Evolutionary conservation across 441 rosid genomes (phyloP).

Genomic region (Pelargonium myrrhifolium): DNA sequence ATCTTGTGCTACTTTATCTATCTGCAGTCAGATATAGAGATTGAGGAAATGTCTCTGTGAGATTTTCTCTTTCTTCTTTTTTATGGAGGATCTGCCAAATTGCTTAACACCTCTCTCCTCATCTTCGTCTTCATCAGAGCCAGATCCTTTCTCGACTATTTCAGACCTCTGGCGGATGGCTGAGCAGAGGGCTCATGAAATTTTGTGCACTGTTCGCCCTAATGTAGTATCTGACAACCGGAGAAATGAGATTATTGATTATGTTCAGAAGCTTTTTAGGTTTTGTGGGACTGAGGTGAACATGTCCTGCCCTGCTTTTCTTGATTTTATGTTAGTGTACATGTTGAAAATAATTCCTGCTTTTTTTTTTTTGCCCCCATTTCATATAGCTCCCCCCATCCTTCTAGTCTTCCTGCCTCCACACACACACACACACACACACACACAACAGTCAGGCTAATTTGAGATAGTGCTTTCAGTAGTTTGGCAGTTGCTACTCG

Average conservation of each 20-base stretch:
- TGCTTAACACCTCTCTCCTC: slow-evolving; percentile 42
- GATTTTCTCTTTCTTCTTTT: slow-evolving; percentile 18
- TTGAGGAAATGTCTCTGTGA: slow-evolving; percentile 24
- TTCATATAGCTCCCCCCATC: neutral
- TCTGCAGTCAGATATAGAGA: slow-evolving; percentile 7
- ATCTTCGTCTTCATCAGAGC: slow-evolving; percentile 31
- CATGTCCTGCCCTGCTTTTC: slow-evolving; percentile 10
- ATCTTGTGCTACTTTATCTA: slow-evolving; percentile 12
- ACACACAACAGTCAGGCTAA: neutral
- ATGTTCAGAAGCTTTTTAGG: slow-evolving; percentile 41
- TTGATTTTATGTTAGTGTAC: slow-evolving; percentile 5
- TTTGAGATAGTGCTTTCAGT: neutral
- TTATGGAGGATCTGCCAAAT: slow-evolving; percentile 53
- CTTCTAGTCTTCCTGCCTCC: neutral
- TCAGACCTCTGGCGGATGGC: slow-evolving; percentile 57
- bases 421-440: neutral
- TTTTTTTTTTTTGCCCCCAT: neutral
- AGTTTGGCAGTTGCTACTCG: neutral
- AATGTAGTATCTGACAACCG: slow-evolving; percentile 46
- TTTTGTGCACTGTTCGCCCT: slow-evolving; percentile 54
- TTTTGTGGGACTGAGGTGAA: slow-evolving; percentile 62
- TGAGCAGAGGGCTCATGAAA: slow-evolving; percentile 67
- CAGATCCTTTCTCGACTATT: slow-evolving; percentile 34
- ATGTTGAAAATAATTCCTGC: neutral
- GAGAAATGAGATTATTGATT: slow-evolving; percentile 47